Conservation (phyloP, 352 stramenopile genomes). For the Phytophthora citricola region DNA sequence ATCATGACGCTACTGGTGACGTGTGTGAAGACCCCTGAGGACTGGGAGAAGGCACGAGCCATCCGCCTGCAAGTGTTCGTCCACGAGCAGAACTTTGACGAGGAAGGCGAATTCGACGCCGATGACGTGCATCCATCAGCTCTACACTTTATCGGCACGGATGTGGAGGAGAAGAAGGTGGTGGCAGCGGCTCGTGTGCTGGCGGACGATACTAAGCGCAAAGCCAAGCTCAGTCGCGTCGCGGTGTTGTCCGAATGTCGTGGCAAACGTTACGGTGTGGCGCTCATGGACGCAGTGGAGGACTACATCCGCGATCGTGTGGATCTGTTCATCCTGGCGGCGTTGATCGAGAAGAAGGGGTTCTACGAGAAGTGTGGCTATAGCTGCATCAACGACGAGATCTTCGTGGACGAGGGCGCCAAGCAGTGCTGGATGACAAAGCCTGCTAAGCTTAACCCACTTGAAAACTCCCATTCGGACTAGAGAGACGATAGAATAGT, state of each 20-base stretch:
- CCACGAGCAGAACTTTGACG: conserved; percentile 50
- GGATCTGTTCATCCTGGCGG: conserved; percentile 43
- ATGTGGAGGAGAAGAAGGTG: conserved; percentile 57
- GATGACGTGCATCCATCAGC: conserved; percentile 50
- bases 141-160: conserved; percentile 55
- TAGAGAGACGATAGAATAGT: conserved; percentile 2
- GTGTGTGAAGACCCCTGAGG: conserved; percentile 46
- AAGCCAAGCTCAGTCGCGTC: conserved; percentile 60
- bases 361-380: conserved; percentile 46
- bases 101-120: conserved; percentile 43
- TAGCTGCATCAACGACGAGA: conserved; percentile 27
- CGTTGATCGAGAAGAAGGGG: conserved; percentile 40
- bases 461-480: background rate
- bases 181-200: conserved; percentile 54
- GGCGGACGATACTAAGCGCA: conserved; percentile 38
- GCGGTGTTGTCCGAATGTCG: conserved; percentile 59
- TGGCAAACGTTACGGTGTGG: conserved; percentile 53
- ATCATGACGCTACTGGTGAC: conserved; percentile 47
- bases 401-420: conserved; percentile 37
- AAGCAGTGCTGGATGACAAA: conserved; percentile 44
- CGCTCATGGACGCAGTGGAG: conserved; percentile 54
- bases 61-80: conserved; percentile 62
- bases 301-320: conserved; percentile 36
- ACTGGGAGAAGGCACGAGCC: conserved; percentile 45
- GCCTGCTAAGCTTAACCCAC: background rate